These are phyloP conservation scores for Ogataea hybrid DNA, from an alignment of 1,139 yeast genomes.

Conservation along the genomic window DNA sequence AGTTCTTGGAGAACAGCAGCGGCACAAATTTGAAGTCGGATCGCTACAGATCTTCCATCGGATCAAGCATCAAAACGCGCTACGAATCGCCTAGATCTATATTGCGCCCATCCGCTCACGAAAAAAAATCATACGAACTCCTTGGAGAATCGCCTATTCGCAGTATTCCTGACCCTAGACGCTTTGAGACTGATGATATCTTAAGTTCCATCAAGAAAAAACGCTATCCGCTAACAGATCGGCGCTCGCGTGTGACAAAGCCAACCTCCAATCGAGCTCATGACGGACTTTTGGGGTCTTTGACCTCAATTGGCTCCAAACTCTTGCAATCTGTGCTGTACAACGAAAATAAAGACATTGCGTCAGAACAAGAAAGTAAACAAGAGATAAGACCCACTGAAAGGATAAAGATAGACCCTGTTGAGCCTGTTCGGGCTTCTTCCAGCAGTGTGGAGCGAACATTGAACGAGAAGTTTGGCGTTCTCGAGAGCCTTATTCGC, in stretches of 20 bases:
- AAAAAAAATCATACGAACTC: constrained; percentile 24
- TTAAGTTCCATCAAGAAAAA: constrained; percentile 20
- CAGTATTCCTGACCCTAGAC: constrained; percentile 12
- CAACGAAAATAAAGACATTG: constrained; percentile 20
- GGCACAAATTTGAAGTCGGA: neutral
- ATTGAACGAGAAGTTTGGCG: constrained; percentile 15
- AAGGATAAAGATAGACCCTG: neutral
- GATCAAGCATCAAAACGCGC: constrained; percentile 2
- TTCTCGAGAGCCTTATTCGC: constrained; percentile 18
- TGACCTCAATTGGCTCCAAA: constrained; percentile 29
- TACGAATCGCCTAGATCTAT: constrained; percentile 13
- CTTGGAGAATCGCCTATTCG: constrained; percentile 29
- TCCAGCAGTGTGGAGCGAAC: constrained; percentile 3
- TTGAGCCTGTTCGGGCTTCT: neutral
- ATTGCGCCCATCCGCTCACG: constrained; percentile 7
- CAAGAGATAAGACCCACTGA: neutral
- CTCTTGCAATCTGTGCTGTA: constrained; percentile 28
- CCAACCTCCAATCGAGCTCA: constrained; percentile 7
- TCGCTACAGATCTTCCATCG: constrained; percentile 1
- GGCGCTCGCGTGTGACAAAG: constrained; percentile 7
- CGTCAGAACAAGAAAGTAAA: neutral
- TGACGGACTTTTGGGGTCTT: constrained; percentile 24
- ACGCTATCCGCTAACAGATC: constrained; percentile 8
- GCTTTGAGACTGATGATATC: constrained; percentile 19
- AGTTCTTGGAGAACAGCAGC: constrained; percentile 6